These are phyloP conservation scores for Leucocoprinus birnbaumii DNA, from an alignment of 768 basidiomycete genomes.

Conservation along the genomic window DNA sequence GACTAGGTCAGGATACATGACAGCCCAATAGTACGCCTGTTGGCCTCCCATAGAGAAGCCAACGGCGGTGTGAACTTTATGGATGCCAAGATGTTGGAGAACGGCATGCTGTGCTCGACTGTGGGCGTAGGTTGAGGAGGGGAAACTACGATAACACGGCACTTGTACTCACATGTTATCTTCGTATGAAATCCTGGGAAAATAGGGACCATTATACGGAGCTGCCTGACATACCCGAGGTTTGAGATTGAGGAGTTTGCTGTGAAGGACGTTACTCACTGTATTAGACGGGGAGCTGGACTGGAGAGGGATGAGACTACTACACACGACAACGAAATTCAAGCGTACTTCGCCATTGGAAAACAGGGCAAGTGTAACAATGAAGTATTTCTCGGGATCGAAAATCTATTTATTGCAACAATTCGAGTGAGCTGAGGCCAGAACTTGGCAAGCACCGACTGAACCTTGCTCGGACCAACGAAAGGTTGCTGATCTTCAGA, in stretches of 20 bases:
- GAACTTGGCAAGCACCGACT: constrained; percentile 13
- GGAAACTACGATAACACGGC: not conserved
- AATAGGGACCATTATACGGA: constrained; percentile 58
- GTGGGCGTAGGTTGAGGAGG: not conserved
- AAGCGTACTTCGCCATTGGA: constrained; percentile 53
- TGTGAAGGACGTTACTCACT: constrained; percentile 22
- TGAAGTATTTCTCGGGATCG: constrained; percentile 48
- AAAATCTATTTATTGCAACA: constrained; percentile 31
- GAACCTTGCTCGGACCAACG: constrained; percentile 51
- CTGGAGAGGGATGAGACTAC: constrained; percentile 23
- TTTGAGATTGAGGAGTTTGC: not conserved
- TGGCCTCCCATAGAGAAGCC: constrained; percentile 65
- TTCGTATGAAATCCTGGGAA: constrained; percentile 52
- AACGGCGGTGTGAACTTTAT: constrained; percentile 42
- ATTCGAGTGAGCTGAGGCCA: not conserved
- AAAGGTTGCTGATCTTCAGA: constrained; percentile 40
- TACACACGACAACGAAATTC: not conserved
- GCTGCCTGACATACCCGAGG: constrained; percentile 32
- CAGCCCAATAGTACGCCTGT: constrained; percentile 57
- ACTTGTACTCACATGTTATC: constrained; percentile 50
- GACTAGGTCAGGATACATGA: constrained; percentile 52
- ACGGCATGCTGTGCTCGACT: constrained; percentile 56
- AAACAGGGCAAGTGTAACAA: constrained; percentile 56
- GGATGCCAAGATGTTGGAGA: constrained; percentile 44
- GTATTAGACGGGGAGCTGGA: constrained; percentile 65